Percentiles rank a stretch among this genome's conserved stretches.
phyloP scores from a whole-genome alignment of 2,329 filamentous ascomycete species.

The Thelonectria blattea region DNA sequence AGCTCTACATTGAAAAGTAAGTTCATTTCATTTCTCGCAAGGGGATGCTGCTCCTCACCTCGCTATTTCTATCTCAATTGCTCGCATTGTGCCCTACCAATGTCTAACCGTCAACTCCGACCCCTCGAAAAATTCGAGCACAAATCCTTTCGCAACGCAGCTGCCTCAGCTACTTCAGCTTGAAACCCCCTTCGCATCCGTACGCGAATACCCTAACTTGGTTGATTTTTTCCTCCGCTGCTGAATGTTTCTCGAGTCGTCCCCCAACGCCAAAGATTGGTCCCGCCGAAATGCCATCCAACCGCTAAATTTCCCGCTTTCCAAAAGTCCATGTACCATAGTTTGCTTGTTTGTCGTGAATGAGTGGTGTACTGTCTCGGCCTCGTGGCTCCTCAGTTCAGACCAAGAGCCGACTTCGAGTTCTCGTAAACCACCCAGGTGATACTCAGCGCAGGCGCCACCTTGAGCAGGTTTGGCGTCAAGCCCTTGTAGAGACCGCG shows the following conservation, averaged over 20 bases:
- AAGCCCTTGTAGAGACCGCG: constrained; percentile 92
- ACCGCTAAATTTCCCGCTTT: constrained; percentile 37
- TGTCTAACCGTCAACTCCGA: constrained; percentile 36
- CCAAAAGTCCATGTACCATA: constrained; percentile 28
- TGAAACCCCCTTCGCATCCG: neutral
- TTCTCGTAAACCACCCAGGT: constrained; percentile 95
- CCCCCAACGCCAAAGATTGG: constrained; percentile 33
- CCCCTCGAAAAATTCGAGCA: constrained; percentile 27
- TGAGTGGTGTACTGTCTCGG: constrained; percentile 3
- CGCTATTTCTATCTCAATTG: constrained; percentile 32
- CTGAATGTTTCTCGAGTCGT: constrained; percentile 33
- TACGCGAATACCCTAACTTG: constrained; percentile 7
- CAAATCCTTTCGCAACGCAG: constrained; percentile 22
- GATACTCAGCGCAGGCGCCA: constrained; percentile 94
- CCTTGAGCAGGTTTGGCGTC: constrained; percentile 94
- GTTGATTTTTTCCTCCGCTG: constrained; percentile 22
- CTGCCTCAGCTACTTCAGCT: constrained; percentile 8
- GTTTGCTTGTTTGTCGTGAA: constrained; percentile 2
- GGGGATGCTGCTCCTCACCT: constrained; percentile 16
- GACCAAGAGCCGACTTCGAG: constrained; percentile 72
- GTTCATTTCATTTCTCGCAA: too few relatives aligned
- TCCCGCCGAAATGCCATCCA: constrained; percentile 33
- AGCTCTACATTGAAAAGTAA: too few relatives aligned
- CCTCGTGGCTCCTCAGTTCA: constrained; percentile 45
- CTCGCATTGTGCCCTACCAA: constrained; percentile 28